These are phyloP conservation scores for Rhizopus sp. DNA, from an alignment of 371 early-diverging fungal genomes.

Conservation along the genomic window DNA sequence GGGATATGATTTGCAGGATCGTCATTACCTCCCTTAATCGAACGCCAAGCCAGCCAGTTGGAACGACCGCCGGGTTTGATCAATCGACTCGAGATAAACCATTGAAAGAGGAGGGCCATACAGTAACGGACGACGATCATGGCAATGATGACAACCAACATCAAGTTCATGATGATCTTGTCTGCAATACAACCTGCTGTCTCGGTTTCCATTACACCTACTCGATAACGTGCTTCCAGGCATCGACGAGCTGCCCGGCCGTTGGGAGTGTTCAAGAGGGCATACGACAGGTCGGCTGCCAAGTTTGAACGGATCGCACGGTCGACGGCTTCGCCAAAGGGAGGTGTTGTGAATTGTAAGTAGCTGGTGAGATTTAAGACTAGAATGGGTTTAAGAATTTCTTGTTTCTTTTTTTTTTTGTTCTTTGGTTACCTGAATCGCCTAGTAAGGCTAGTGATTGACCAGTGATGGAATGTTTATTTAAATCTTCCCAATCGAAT, in stretches of 20 bases:
- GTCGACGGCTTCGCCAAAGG: constrained; percentile 25
- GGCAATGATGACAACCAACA: constrained; percentile 45
- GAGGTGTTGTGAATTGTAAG: constrained; percentile 8
- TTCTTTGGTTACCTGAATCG: constrained; percentile 45
- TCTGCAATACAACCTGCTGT: constrained; percentile 58
- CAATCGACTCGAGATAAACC: constrained; percentile 47
- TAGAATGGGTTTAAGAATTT: constrained; percentile 3
- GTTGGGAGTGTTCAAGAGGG: constrained; percentile 34
- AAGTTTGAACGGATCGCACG: constrained; percentile 27
- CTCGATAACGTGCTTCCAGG: constrained; percentile 38
- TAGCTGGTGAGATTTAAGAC: constrained; percentile 42
- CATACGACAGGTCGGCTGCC: constrained; percentile 50
- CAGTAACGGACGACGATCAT: constrained; percentile 54
- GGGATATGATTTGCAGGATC: constrained; percentile 52
- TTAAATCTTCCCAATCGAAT: constrained; percentile 49
- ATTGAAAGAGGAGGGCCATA: constrained; percentile 63
- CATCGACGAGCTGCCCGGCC: constrained; percentile 44
- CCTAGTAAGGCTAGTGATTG: constrained; percentile 47
- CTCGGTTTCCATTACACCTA: constrained; percentile 49
- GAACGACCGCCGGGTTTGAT: constrained; percentile 53
- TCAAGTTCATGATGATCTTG: constrained; percentile 46
- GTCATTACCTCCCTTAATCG: constrained; percentile 52
- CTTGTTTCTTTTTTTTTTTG: background rate
- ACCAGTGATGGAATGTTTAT: constrained; percentile 20
- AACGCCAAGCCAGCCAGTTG: constrained; percentile 53